Evolutionary conservation across 2,329 filamentous ascomycete species (phyloP), one percentile per base, ranked within the genome.

Genomic region (Parafenestella ontariensis): DNA sequence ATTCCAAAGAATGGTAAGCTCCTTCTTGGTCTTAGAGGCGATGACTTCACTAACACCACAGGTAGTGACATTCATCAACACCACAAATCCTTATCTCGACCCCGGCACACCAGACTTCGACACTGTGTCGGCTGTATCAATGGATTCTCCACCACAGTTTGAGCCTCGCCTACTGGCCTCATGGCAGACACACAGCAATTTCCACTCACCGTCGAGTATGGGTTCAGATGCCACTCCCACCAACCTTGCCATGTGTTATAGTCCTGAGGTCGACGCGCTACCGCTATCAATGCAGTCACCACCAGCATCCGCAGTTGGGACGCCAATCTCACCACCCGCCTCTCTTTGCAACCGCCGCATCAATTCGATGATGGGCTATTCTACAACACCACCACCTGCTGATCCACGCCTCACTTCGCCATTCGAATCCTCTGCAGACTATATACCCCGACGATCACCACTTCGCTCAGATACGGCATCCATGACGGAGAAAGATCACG

Each of bases 51-150:
- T 65, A 48, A 70, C 41, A 47, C 44, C 26, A 15, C 33, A 15
- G 21, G 23, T 64, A 83, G 84, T 88, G 37, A 85, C 83, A 6
- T 88, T 88, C 64, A 79, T 86, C 63, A 82, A 87, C 64, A 85
- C 85, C 52, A 83, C 81, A 34, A 85, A 88, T 64, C 85, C 85
- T 2, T 87, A 85, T 66, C 81, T 84, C 23, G 83, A 86, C 37
- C 72, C 72, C 3, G 64, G 65, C 31, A 74, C 72, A 41, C 72
- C 74, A 34, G 72, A 75, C 26, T 66, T 67, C 40, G 72, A 75
- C 43, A 61, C 50, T 33, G 65, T 74, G 56, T 75, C 72, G 20
- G 49, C 55, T n/a, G 50, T 62, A 13, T 74, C 72, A 11, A 65
- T 65, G 49, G 71, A 73, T 31, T 75, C 72, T 3, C 71, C 72